These are phyloP conservation scores for Neocallimastix lanati DNA, from an alignment of 192 early-diverging fungal species.

Conservation along the genomic window DNA sequence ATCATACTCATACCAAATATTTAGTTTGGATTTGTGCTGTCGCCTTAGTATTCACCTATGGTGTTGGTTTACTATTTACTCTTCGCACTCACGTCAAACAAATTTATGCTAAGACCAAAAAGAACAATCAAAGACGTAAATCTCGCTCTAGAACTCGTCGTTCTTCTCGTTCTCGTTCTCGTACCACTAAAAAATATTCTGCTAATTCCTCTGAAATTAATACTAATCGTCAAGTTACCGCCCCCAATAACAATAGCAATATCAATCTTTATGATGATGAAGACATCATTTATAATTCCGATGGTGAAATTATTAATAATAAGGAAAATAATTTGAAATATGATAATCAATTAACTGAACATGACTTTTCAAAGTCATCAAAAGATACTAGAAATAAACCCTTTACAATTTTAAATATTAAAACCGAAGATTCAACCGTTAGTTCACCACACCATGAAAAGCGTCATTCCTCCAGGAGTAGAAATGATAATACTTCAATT, in stretches of 20 bases:
- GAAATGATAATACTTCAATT: constrained; percentile 6
- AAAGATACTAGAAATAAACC: too few relatives aligned
- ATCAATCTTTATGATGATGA: constrained; percentile 21
- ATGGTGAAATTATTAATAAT: not conserved
- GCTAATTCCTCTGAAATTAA: not conserved
- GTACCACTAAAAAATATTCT: not conserved
- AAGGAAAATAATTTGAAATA: not conserved
- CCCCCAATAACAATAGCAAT: constrained; percentile 19
- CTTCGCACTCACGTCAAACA: constrained; percentile 74
- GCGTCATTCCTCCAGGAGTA: constrained; percentile 3
- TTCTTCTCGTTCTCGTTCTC: not conserved
- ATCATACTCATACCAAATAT: constrained; percentile 54
- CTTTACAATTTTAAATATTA: not conserved
- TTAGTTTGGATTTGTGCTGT: constrained; percentile 74
- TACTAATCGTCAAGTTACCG: constrained; percentile 4
- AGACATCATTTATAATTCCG: not conserved
- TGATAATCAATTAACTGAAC: too few relatives aligned
- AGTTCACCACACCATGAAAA: not conserved
- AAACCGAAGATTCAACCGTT: not conserved
- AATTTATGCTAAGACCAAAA: constrained; percentile 28
- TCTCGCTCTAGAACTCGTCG: not conserved
- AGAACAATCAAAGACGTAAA: not conserved
- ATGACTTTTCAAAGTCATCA: too few relatives aligned
- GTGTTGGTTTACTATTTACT: constrained; percentile 81
- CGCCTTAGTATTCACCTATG: constrained; percentile 58